phyloP scores from a whole-genome alignment of 1,284 basidiomycete genomes.

The Pterulicium gracile region DNA sequence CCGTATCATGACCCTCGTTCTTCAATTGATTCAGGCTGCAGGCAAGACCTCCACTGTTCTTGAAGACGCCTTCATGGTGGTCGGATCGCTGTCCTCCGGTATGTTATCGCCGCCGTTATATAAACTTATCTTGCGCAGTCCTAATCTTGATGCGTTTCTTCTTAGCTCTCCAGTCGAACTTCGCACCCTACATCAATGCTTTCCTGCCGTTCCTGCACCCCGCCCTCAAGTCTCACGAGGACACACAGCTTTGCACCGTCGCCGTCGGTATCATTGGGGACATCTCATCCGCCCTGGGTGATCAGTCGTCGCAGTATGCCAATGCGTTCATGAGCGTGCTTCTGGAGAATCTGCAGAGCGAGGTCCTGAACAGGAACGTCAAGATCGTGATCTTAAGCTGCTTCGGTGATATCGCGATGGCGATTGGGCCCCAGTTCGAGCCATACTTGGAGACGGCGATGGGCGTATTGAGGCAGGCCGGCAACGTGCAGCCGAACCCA shows the following conservation, averaged over 20 bases:
- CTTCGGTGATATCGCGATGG: conserved; percentile 96
- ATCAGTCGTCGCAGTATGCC: conserved; percentile 75
- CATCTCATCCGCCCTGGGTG: conserved; percentile 86
- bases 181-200: conserved; percentile 83
- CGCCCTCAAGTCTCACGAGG: conserved; percentile 89
- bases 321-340: conserved; percentile 86
- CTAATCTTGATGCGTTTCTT: too few relatives aligned
- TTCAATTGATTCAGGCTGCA: conserved; percentile 79
- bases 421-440: conserved; percentile 80
- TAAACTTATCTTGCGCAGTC: neutral
- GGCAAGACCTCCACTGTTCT: conserved; percentile 93
- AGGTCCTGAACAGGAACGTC: conserved; percentile 86
- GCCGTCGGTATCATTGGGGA: conserved; percentile 95
- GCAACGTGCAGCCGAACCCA: conserved; percentile 76
- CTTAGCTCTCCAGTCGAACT: conserved; percentile 72
- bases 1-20: conserved; percentile 88
- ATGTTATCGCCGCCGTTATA: conserved; percentile 12
- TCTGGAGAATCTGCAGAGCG: conserved; percentile 86
- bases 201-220: conserved; percentile 88
- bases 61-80: conserved; percentile 93
- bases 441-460: conserved; percentile 89
- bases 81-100: conserved; percentile 82
- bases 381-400: conserved; percentile 94
- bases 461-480: conserved; percentile 87
- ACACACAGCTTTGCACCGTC: conserved; percentile 91